Conservation (phyloP, 23 red algal species). For the Gracilaria gracilis region DNA sequence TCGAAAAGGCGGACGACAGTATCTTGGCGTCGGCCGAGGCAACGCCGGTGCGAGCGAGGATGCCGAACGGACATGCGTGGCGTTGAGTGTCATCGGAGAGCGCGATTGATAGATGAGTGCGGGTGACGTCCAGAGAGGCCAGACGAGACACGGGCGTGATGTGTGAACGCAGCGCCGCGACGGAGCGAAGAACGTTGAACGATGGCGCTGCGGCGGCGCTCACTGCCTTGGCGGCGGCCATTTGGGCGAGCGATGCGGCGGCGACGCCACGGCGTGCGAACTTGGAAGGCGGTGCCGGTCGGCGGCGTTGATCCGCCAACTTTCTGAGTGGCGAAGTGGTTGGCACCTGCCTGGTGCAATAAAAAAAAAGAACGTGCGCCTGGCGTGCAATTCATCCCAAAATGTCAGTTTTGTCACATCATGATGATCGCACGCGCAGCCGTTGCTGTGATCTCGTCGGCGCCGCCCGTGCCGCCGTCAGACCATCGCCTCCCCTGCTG, state of each 20-base stretch:
- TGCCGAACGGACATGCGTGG: slow-evolving; percentile 61
- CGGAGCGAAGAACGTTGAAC: slow-evolving; percentile 22
- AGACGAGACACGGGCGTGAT: slow-evolving; percentile 43
- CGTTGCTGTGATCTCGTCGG: too few species aligned
- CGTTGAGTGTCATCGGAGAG: slow-evolving; percentile 45
- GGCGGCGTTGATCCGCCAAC: not conserved
- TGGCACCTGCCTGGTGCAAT: too few species aligned
- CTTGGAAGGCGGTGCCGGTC: too few species aligned
- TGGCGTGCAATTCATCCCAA: too few species aligned
- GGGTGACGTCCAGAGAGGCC: slow-evolving; percentile 60
- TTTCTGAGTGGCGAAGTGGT: too few species aligned
- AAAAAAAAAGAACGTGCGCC: too few species aligned
- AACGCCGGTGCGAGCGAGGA: slow-evolving; percentile 43
- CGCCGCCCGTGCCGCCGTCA: too few species aligned
- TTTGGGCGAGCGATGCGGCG: not conserved
- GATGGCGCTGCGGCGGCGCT: slow-evolving; percentile 12
- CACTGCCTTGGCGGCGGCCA: slow-evolving; percentile 29
- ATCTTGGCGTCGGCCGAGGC: slow-evolving; percentile 47
- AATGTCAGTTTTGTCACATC: too few species aligned
- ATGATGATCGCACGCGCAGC: too few species aligned
- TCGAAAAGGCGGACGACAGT: slow-evolving; percentile 51
- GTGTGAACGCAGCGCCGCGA: slow-evolving; percentile 27
- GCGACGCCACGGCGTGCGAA: not conserved
- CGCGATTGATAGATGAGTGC: slow-evolving; percentile 64
- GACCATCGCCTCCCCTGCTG: too few species aligned